phyloP scores from a whole-genome alignment of 768 basidiomycete genomes.

The Lyophyllum atratum region DNA sequence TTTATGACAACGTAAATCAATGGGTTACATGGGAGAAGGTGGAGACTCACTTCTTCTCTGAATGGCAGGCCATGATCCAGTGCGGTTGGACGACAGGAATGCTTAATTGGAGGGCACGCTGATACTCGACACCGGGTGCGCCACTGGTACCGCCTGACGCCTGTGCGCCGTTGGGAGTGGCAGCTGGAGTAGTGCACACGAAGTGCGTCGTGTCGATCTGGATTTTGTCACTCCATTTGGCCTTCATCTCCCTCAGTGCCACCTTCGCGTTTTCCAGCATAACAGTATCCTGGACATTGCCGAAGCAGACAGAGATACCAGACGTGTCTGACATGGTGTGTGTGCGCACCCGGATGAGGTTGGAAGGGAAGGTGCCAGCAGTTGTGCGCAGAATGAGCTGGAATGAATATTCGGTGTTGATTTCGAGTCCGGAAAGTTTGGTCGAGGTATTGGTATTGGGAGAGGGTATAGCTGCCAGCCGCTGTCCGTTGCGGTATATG shows the following conservation, averaged over 20 bases:
- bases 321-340: constrained; percentile 96
- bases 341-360: constrained; percentile 79
- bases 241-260: constrained; percentile 83
- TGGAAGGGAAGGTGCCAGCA: constrained; percentile 88
- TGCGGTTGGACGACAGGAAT: constrained; percentile 95
- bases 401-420: constrained; percentile 88
- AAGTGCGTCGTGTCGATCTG: constrained; percentile 99
- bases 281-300: constrained; percentile 76
- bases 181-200: constrained; percentile 89
- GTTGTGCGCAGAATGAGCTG: constrained; percentile 92
- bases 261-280: constrained; percentile 81
- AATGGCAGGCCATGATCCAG: constrained; percentile 90
- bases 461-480: constrained; percentile 84
- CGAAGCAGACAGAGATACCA: constrained; percentile 94
- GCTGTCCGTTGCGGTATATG: constrained; percentile 89
- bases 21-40: not conserved
- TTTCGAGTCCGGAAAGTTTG: constrained; percentile 79
- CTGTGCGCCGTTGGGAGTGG: constrained; percentile 59
- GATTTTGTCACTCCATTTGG: constrained; percentile 89
- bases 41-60: constrained; percentile 72
- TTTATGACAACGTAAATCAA: constrained; percentile 24
- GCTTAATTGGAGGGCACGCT: constrained; percentile 90
- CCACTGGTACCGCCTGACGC: constrained; percentile 51
- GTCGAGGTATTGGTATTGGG: constrained; percentile 85
- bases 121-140: constrained; percentile 85